Evolutionary conservation across 225 moss, liverwort and hornwort species (phyloP).

Genomic region (Physcomitrellopsis africana): DNA sequence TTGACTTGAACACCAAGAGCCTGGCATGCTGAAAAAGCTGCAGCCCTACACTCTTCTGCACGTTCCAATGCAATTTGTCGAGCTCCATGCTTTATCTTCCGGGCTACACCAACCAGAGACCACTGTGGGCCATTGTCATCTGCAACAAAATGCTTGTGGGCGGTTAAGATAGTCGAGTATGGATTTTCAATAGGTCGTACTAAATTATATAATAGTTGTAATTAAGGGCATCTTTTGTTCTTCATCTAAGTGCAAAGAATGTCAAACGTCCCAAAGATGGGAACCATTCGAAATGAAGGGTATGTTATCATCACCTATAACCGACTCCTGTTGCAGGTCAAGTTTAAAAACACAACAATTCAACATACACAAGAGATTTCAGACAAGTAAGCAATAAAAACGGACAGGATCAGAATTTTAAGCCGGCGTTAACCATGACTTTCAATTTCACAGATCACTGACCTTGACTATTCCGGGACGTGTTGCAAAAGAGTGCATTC

Average conservation of each 20-base stretch:
- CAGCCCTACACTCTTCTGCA: constrained; percentile 88
- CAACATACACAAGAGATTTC: constrained; percentile 7
- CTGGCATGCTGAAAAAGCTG: constrained; percentile 85
- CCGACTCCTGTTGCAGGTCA: constrained; percentile 10
- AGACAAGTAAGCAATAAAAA: constrained; percentile 13
- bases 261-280: not conserved
- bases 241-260: constrained; percentile 7
- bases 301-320: constrained; percentile 22
- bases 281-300: not conserved
- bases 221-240: not conserved
- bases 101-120: constrained; percentile 63
- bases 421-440: not conserved
- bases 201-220: not conserved
- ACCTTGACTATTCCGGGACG: constrained; percentile 78
- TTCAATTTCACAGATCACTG: not conserved
- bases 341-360: constrained; percentile 6
- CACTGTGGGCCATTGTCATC: constrained; percentile 72
- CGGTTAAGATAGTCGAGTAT: not conserved
- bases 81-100: constrained; percentile 82
- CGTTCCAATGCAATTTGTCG: constrained; percentile 80
- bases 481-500: constrained; percentile 65
- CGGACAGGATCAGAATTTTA: not conserved
- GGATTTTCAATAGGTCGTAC: not conserved
- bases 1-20: constrained; percentile 80
- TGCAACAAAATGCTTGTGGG: constrained; percentile 35